These are phyloP conservation scores for Eremomyces bilateralis DNA, from an alignment of 495 filamentous ascomycete genomes.

Conservation along the genomic window DNA sequence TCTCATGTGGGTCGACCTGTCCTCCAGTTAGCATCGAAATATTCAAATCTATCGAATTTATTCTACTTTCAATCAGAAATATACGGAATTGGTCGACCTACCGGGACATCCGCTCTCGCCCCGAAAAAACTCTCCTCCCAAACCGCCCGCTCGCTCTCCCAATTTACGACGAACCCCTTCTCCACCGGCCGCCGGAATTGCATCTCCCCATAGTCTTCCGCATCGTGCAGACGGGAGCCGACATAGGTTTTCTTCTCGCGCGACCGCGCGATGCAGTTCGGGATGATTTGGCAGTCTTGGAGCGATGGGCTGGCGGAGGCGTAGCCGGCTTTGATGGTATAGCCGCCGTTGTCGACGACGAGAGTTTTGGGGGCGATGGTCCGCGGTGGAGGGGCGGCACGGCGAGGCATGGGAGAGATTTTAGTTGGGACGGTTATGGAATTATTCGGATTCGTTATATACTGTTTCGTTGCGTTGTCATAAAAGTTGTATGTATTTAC, in stretches of 20 bases:
- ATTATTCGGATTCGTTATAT: no score
- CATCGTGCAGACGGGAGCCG: conserved; percentile 57
- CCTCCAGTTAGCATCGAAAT: not conserved
- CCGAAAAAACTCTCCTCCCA: conserved; percentile 87
- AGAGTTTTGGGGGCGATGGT: no score
- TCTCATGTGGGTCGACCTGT: conserved; percentile 55
- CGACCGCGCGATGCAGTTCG: conserved; percentile 72
- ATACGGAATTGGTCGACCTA: no score
- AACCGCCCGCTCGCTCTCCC: conserved; percentile 88
- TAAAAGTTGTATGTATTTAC: no score
- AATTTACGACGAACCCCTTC: conserved; percentile 88
- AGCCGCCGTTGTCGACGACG: conserved; percentile 84
- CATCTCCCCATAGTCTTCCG: conserved; percentile 77
- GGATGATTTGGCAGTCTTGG: conserved; percentile 42
- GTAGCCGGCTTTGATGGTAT: conserved; percentile 85
- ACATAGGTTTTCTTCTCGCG: conserved; percentile 59
- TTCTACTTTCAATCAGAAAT: no score
- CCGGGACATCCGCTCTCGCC: conserved; percentile 35
- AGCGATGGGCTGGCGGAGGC: conserved; percentile 18
- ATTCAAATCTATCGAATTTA: not conserved
- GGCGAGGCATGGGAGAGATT: no score
- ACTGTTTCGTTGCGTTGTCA: no score
- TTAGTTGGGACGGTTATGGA: no score
- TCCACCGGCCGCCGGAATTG: conserved; percentile 77
- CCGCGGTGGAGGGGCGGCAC: no score